Percentiles rank a stretch among this genome's conserved stretches.
Evolutionary conservation across 2,329 filamentous ascomycete species (phyloP).

Genomic region (Leptodontidium sp.): DNA sequence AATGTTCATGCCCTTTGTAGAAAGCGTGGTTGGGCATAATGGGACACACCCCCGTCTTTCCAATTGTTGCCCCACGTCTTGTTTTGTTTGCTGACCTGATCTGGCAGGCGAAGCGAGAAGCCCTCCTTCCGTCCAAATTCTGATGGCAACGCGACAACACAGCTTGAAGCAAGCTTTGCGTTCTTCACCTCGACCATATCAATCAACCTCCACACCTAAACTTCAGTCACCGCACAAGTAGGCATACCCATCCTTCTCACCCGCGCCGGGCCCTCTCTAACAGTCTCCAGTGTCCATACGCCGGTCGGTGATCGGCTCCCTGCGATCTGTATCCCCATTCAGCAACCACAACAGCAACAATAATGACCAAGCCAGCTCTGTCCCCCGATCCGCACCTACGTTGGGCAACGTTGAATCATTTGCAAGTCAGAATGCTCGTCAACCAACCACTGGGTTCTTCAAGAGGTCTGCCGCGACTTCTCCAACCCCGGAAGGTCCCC

Average conservation of each 20-base stretch:
- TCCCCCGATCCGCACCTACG: neutral
- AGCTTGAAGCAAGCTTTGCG: neutral
- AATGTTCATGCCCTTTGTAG: no score
- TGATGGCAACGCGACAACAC: neutral
- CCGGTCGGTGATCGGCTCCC: constrained; percentile 22
- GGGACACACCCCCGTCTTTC: neutral
- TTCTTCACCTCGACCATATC: neutral
- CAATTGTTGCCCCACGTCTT: neutral
- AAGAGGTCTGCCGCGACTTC: constrained; percentile 4
- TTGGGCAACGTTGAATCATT: neutral
- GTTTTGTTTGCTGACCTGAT: neutral
- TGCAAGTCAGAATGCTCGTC: neutral
- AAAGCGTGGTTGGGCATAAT: no score
- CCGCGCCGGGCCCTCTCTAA: neutral
- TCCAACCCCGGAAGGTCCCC: neutral
- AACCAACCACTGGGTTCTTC: neutral
- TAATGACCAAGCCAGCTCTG: neutral
- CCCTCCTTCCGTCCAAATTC: constrained; percentile 6
- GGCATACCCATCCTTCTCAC: neutral
- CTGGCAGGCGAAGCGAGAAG: neutral
- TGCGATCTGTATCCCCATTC: constrained; percentile 20
- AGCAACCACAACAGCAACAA: neutral
- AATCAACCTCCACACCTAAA: neutral
- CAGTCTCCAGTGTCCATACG: constrained; percentile 18
- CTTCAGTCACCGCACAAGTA: constrained; percentile 1